Evolutionary conservation across 768 basidiomycete genomes (phyloP), one percentile per base, ranked within the genome.

Genomic region (Auricularia auricula-judae): DNA sequence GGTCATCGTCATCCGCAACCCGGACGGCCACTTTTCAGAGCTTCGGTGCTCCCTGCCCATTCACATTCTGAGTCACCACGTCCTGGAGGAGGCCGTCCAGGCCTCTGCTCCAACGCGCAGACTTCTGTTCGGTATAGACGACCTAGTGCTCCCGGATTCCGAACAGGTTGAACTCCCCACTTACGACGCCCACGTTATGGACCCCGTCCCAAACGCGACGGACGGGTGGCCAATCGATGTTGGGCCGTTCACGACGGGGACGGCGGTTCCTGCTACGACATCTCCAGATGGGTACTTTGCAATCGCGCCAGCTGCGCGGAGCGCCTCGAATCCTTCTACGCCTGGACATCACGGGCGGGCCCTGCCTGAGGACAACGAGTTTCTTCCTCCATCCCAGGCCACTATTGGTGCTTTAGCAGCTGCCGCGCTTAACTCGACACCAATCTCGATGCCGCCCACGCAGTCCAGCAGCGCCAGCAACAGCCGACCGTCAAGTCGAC

Each of bases 21-120:
- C 81, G 5, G 96, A 98, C 71, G 94, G 94, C 0, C 96, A 98
- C 72, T 87, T 86, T 2, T 95, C 93, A 8, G 93, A 98, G 74
- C 80, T 98, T n/a, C 86, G 94, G 16, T 98, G 96, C 74, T 93
- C 93, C 1, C 80, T 98, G 4, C 96, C 96, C 0, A 75, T 98
- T 39, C 85, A 91, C 71, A 81, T 98, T 60, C 86, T 98, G 29
- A 87, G 94, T 68, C 72, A 82, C 65, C 79, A 83, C 12, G 76
- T 96, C 1, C 79, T 90, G 16, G 80, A 86, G 14, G 94, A 97
- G 72, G 88, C 92, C 1, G 80, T 86, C 42, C 78, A 81, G 1
- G 81, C 85, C 33, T 88, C 92, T 3, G 79, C 86, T n/a, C 79
- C 80, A 3, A 92, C 93, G 0, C 84, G 94, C 21, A 84, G 88